phyloP scores from a whole-genome alignment of 2,329 filamentous ascomycete species.

The Scedosporium dehoogii region DNA sequence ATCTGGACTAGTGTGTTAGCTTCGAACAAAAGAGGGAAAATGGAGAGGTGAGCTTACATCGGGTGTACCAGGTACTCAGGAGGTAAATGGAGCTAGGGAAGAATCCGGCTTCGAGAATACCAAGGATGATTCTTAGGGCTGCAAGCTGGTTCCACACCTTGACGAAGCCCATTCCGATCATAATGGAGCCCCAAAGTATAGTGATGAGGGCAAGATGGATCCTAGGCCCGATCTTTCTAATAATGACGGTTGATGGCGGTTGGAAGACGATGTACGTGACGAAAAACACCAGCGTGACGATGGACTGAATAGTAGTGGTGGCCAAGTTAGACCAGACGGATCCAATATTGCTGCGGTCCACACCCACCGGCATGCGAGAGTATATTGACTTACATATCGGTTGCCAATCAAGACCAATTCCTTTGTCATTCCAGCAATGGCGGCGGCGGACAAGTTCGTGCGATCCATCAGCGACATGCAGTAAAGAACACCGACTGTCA shows the following conservation, averaged over 20 bases:
- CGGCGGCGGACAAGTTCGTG: conserved; percentile 64
- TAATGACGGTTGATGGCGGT: conserved; percentile 58
- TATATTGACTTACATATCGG: conserved; percentile 28
- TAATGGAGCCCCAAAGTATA: conserved; percentile 47
- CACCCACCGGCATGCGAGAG: background rate
- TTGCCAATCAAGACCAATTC: conserved; percentile 37
- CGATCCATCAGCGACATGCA: conserved; percentile 71
- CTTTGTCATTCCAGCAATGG: conserved; percentile 53
- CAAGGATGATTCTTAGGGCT: conserved; percentile 48
- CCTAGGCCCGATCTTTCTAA: conserved; percentile 56
- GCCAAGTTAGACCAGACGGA: background rate
- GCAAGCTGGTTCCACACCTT: conserved; percentile 40
- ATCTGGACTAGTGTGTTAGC: conserved; percentile 25
- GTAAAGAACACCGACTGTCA: conserved; percentile 57
- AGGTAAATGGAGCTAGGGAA: conserved; percentile 64
- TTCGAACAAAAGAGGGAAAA: too few species aligned
- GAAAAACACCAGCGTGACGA: conserved; percentile 66
- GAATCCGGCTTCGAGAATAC: conserved; percentile 59
- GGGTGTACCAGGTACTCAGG: conserved; percentile 64
- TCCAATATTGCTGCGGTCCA: too few species aligned
- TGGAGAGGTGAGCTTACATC: conserved; percentile 34
- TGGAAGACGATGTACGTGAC: conserved; percentile 64
- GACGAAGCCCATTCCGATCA: conserved; percentile 58
- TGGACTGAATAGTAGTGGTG: conserved; percentile 13
- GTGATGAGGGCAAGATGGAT: conserved; percentile 44